These are phyloP conservation scores for Tylopilus sp. DNA, from an alignment of 1,284 basidiomycete species.

Conservation along the genomic window DNA sequence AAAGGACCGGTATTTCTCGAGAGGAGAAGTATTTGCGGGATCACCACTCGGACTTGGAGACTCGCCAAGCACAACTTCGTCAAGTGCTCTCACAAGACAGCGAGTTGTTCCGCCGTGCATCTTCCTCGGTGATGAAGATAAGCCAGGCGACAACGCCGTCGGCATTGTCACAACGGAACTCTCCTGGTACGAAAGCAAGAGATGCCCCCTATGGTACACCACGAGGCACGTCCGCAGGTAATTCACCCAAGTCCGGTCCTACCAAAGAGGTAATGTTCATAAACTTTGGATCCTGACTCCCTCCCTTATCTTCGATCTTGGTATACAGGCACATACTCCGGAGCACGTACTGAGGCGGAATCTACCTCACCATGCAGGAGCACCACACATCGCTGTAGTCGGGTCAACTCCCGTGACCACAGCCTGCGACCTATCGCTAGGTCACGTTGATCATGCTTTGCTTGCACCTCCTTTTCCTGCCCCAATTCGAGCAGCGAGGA, in stretches of 20 bases:
- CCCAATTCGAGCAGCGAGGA: conserved; percentile 26
- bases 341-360: conserved; percentile 17
- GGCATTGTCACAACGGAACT: conserved; percentile 27
- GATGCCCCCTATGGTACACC: conserved; percentile 22
- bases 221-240: conserved; percentile 19
- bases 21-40: conserved; percentile 32
- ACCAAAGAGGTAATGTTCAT: conserved; percentile 27
- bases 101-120: conserved; percentile 22
- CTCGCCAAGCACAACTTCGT: conserved; percentile 31
- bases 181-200: conserved; percentile 14
- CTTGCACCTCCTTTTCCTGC: conserved; percentile 31
- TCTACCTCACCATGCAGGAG: conserved; percentile 15
- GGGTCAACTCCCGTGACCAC: conserved; percentile 26
- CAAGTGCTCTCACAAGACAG: conserved; percentile 33
- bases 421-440: conserved; percentile 22
- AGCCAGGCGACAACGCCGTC: conserved; percentile 26
- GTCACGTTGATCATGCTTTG: conserved; percentile 22
- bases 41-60: conserved; percentile 21
- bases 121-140: conserved; percentile 32
- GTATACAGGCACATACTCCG: conserved; percentile 19
- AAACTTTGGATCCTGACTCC: background rate
- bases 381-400: conserved; percentile 33
- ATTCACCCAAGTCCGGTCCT: conserved; percentile 22
- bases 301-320: conserved; percentile 9
- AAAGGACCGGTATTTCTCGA: conserved; percentile 16